Conservation (phyloP, 768 basidiomycete species). For the Paxillus ammoniavirescens region DNA sequence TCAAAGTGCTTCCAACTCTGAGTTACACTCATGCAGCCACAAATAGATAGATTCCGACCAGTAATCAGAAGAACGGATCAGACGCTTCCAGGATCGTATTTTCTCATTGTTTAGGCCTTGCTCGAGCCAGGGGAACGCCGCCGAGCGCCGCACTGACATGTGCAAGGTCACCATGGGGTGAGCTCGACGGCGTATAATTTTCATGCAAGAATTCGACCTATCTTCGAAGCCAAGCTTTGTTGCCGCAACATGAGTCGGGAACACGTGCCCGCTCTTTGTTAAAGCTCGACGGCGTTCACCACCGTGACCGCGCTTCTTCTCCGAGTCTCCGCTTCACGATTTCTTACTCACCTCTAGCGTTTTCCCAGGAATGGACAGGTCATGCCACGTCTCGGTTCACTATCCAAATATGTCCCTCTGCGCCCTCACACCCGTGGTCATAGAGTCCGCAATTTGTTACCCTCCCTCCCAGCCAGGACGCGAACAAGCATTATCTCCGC, state of each 20-base stretch:
- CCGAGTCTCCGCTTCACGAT: background rate
- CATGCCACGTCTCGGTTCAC: no score
- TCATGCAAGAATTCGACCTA: background rate
- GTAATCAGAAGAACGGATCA: background rate
- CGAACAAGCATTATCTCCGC: background rate
- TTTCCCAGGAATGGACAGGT: no score
- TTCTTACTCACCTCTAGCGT: no score
- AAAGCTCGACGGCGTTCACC: background rate
- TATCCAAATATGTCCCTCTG: no score
- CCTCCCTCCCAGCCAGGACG: background rate
- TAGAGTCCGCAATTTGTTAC: no score
- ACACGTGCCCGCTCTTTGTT: background rate
- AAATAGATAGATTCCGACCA: no score
- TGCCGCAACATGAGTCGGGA: no score
- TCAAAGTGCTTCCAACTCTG: no score
- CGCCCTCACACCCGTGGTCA: no score
- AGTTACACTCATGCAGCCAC: no score
- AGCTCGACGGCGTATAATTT: background rate
- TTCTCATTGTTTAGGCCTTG: no score
- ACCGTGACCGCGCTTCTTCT: background rate
- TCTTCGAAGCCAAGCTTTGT: background rate
- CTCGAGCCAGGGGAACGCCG: background rate
- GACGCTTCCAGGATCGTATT: background rate
- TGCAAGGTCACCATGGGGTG: no score
- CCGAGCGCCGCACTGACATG: background rate